phyloP scores from a whole-genome alignment of 2,329 filamentous ascomycete genomes.

The Aureobasidium musti region DNA sequence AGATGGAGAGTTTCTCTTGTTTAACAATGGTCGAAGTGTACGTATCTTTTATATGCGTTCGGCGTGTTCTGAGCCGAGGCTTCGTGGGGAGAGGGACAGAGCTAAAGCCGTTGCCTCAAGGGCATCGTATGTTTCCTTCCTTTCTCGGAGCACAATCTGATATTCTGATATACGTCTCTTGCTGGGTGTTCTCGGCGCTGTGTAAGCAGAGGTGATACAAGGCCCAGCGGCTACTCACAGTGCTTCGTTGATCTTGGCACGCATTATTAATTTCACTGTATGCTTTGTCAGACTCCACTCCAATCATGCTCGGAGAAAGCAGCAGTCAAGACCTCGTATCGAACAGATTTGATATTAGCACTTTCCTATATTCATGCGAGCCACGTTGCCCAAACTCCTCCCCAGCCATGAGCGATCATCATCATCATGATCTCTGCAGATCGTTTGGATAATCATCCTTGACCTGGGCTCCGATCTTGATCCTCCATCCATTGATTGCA shows the following conservation, averaged over 20 bases:
- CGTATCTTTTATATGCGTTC: no score
- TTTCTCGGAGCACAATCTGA: no score
- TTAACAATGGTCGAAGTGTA: no score
- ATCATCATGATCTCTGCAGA: neutral
- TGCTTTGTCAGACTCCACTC: neutral
- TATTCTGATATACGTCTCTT: no score
- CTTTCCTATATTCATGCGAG: neutral
- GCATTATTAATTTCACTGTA: no score
- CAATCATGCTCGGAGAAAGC: no score
- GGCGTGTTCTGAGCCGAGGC: no score
- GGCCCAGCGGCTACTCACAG: no score
- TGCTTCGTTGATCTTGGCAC: neutral
- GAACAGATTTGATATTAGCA: neutral
- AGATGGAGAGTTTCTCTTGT: no score
- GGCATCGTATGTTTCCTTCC: neutral
- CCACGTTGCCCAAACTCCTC: neutral
- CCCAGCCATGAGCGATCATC: neutral
- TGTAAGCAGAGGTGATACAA: neutral
- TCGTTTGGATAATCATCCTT: constrained; percentile 27
- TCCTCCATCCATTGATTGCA: constrained; percentile 45
- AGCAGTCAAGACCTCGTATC: no score
- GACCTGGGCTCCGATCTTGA: constrained; percentile 36
- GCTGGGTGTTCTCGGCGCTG: neutral
- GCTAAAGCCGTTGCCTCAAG: neutral
- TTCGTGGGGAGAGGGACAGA: no score